These are phyloP conservation scores for Xylaria arbuscula DNA, from an alignment of 2,329 filamentous ascomycete species.

Conservation along the genomic window DNA sequence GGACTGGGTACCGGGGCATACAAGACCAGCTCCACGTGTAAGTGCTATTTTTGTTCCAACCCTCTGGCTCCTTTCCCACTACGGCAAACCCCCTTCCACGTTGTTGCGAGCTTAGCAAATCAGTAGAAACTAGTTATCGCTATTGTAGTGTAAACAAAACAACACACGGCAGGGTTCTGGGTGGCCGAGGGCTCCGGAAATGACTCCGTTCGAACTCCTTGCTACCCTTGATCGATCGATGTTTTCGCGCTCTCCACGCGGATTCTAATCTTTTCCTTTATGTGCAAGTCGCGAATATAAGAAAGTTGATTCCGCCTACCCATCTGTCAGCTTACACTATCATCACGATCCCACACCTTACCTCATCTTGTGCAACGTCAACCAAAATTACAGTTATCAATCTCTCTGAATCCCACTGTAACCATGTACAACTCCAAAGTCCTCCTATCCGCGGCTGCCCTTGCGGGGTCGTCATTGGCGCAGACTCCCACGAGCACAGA, in stretches of 20 bases:
- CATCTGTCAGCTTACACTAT: neutral
- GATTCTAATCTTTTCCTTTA: neutral
- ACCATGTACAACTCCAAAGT: constrained; percentile 27
- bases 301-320: neutral
- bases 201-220: neutral
- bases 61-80: neutral
- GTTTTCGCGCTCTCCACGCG: neutral
- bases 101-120: no score
- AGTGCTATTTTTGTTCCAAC: neutral
- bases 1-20: neutral
- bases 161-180: neutral
- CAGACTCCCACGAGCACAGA: neutral
- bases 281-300: constrained; percentile 5
- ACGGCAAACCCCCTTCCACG: neutral
- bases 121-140: neutral
- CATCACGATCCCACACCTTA: no score
- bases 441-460: constrained; percentile 19
- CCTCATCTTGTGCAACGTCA: neutral
- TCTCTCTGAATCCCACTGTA: neutral
- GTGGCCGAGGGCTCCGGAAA: neutral
- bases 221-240: neutral
- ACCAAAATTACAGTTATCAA: neutral
- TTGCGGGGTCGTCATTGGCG: constrained; percentile 21
- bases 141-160: neutral
- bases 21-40: neutral